These are phyloP conservation scores for Fusarium sacchari DNA, from an alignment of 2,329 filamentous ascomycete genomes.

Conservation along the genomic window DNA sequence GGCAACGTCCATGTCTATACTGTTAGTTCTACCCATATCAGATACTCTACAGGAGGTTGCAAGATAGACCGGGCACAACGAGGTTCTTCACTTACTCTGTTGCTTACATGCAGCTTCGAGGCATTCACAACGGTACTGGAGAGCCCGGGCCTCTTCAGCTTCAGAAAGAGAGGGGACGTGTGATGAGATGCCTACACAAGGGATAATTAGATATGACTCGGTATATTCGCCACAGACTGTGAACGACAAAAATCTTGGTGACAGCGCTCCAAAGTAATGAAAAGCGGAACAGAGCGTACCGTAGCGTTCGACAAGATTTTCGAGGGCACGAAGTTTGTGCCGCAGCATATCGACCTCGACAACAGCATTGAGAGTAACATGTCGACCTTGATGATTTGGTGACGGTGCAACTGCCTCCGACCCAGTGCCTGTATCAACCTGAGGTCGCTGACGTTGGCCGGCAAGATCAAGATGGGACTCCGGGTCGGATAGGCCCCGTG, in stretches of 20 bases:
- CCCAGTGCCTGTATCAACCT: constrained; percentile 62
- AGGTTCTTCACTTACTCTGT: constrained; percentile 43
- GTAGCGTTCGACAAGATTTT: constrained; percentile 59
- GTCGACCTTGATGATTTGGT: constrained; percentile 58
- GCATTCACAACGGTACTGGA: constrained; percentile 69
- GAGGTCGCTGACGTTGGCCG: constrained; percentile 55
- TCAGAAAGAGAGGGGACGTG: constrained; percentile 60
- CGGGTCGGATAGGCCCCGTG: constrained; percentile 46
- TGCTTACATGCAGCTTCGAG: constrained; percentile 62
- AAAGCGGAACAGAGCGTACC: constrained; percentile 51
- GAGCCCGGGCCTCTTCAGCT: constrained; percentile 64
- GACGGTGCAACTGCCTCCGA: constrained; percentile 60
- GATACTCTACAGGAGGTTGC: neutral
- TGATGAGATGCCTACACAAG: constrained; percentile 42
- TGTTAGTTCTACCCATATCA: constrained; percentile 30
- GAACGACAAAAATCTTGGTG: constrained; percentile 12
- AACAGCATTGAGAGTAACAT: constrained; percentile 58
- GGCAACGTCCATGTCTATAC: constrained; percentile 47
- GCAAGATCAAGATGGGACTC: constrained; percentile 47
- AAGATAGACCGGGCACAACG: neutral
- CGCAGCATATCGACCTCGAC: constrained; percentile 65
- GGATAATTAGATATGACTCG: constrained; percentile 27
- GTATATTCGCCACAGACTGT: constrained; percentile 3
- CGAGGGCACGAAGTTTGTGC: constrained; percentile 63
- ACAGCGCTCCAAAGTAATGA: constrained; percentile 6